Base-by-base conservation (phyloP, 2,329 filamentous ascomycete genomes). In the Aspergillus versicolor region DNA sequence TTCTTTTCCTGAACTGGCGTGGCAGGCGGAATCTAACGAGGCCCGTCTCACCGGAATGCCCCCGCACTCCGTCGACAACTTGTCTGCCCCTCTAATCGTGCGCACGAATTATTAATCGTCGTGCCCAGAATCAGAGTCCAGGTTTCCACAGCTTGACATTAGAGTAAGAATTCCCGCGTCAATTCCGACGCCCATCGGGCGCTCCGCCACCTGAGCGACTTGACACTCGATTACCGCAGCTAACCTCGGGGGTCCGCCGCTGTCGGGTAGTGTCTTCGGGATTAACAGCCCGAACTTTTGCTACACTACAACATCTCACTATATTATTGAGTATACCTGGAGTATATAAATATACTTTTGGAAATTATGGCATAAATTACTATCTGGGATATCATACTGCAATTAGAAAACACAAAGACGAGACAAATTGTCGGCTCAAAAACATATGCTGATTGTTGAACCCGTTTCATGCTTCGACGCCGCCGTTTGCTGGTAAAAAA, bases 231-330 rank as follows among this genome's bases (percentile, higher is more conserved):
- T 60, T 60, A 58, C 60, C 60, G 59, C 65, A 44, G 19, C 42
- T 27, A 66, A 67, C 65, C 65, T 67, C 65, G 65, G 65, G 12
- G 60, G 50, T 49, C 52, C 46, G 53, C 30, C 45, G 45, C 19
- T 30, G 52, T 62, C 66, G 65, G 66, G 57, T 65, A 63, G 55
- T 56, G 56, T 54, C 34, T 52, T 64, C 64, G 63, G 66, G 59
- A 66, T 61, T 62, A 47, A 52, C 44, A 59, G 41, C 54, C 57
- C 61, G 53, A 58, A 50, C 38, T 37, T n/a, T 22, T 2, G 19
- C 13, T 34, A 27, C 15, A 45, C 5, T 44, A 11, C 21, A 37
- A 37, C 3, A 15, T 45, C 21, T 11, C 27, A 9, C 27, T 30
- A 30, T 30, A 9, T 8, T 30, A 30, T 30, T 30, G 9, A 30